Evolutionary conservation across 768 basidiomycete genomes (phyloP), one percentile per base, ranked within the genome.

Genomic region (Boletus coccyginus): DNA sequence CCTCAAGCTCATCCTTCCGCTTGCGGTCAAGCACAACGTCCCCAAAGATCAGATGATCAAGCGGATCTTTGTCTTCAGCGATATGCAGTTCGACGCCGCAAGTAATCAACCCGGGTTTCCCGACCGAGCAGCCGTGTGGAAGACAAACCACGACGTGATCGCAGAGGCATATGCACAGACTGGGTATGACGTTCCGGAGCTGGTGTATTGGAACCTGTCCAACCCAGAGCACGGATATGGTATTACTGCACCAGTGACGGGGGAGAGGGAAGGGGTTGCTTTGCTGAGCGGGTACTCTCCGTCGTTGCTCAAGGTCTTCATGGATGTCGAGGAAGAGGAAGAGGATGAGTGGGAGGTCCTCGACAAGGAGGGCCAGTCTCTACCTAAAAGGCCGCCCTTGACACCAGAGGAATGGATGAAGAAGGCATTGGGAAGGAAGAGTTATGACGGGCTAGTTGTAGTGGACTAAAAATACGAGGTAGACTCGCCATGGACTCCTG

Each of bases 1-100:
- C 68, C 64, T 81, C 43, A 70, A 82, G 16, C 77, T 90, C 35
- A 73, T 90, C 13, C 78, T 90, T 17, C 83, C 84, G 0, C 78
- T 84, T 9, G 87, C 87, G 8, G 62, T 81, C 55, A 62, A 75
- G 66, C 71, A 86, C 60, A 74, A 81, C 0, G 71, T 92, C n/a
- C 73, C 75, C 49, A 79, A 76, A 53, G 86, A 86, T 50, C 81
- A 89, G 46, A 89, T 90, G 87, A 79, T 90, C 72, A 84, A 87
- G 73, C 80, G 85, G 6, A 71, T 90, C 0, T 90, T 91, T 65
- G 77, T 90, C 42, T 90, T 92, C 67, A 81, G 82, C 3, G 87
- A 90, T 65, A 90, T 90, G 88, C 88, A 89, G 70, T 90, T 90
- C 59, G 85, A 90, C 63, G 16, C 11, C 2, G 60, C 62, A 19